Evolutionary conservation across 768 basidiomycete species (phyloP).

Genomic region (Amanita exitialis): DNA sequence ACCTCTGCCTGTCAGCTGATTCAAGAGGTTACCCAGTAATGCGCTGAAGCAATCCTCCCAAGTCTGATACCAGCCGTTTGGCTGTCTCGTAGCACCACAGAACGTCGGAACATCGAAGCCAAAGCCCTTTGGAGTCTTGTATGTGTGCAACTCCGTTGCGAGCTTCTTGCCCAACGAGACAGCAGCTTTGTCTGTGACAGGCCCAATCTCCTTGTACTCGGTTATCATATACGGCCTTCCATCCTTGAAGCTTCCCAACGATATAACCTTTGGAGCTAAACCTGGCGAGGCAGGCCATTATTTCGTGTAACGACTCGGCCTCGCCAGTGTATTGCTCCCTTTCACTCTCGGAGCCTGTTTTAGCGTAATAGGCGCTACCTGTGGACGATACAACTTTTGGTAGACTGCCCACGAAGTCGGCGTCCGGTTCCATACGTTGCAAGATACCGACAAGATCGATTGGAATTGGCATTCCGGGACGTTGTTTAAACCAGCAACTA

Average conservation of each 20-base stretch:
- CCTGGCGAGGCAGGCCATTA: conserved; percentile 58
- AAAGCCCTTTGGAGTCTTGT: conserved; percentile 44
- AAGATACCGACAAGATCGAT: conserved; percentile 32
- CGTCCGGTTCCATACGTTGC: conserved; percentile 37
- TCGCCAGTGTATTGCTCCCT: conserved; percentile 62
- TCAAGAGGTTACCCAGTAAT: conserved; percentile 50
- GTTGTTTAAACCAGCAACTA: neutral
- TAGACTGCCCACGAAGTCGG: conserved; percentile 32
- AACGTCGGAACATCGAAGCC: conserved; percentile 71
- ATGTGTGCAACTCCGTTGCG: conserved; percentile 55
- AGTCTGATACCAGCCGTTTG: conserved; percentile 62
- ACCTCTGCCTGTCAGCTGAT: conserved; percentile 31
- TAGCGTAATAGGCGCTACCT: conserved; percentile 52
- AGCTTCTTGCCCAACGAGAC: conserved; percentile 46
- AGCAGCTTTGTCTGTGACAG: conserved; percentile 37
- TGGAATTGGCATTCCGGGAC: conserved; percentile 11
- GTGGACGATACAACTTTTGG: conserved; percentile 47
- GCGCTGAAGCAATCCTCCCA: conserved; percentile 64
- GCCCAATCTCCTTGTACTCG: conserved; percentile 55
- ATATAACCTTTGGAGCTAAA: conserved; percentile 48
- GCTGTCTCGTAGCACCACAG: conserved; percentile 61
- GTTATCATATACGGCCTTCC: conserved; percentile 60
- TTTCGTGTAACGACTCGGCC: conserved; percentile 55
- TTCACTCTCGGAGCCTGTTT: conserved; percentile 41
- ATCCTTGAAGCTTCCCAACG: conserved; percentile 29